Conservation (phyloP, 495 filamentous ascomycete species). For the Evansstolkia leycettana region DNA sequence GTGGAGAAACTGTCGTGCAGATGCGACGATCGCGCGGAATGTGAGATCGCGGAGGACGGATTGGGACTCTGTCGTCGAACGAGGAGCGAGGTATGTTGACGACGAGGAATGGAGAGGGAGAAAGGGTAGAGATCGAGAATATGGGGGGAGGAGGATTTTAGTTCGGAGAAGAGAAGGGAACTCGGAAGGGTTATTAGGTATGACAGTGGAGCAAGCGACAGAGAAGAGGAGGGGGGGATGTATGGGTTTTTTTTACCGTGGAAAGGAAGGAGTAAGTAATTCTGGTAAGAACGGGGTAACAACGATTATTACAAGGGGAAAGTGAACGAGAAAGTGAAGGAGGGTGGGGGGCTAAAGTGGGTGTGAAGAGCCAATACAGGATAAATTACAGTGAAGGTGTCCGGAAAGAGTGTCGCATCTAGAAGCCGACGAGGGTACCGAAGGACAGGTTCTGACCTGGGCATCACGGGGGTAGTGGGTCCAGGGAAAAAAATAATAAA, state of each 20-base stretch:
- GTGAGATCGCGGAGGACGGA: neutral
- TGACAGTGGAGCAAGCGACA: slow-evolving; percentile 2
- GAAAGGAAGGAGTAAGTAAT: slow-evolving; percentile 6
- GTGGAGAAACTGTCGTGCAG: slow-evolving; percentile 1
- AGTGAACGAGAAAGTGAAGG: neutral
- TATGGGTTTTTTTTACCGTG: no score
- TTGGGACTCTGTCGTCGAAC: neutral
- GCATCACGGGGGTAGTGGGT: neutral
- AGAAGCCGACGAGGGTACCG: slow-evolving; percentile 12
- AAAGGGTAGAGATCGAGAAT: no score
- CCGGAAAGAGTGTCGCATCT: no score
- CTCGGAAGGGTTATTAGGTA: slow-evolving; percentile 2
- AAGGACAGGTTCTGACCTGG: slow-evolving; percentile 13
- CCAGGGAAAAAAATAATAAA: slow-evolving; percentile 15
- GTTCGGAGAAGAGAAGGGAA: slow-evolving; percentile 1
- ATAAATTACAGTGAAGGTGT: no score
- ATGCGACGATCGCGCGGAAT: slow-evolving; percentile 5
- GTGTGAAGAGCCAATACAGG: slow-evolving; percentile 8
- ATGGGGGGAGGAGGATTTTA: slow-evolving; percentile 2
- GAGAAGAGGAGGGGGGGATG: slow-evolving; percentile 1
- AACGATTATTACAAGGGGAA: neutral
- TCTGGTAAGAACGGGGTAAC: slow-evolving; percentile 5
- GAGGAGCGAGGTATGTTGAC: slow-evolving; percentile 2
- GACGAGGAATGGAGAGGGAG: slow-evolving; percentile 3
- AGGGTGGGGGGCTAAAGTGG: neutral